A percentile compares a stretch with the other conserved stretches of the same genome.
Evolutionary conservation across 2,329 filamentous ascomycete genomes (phyloP).

Genomic region (Aureobasidium sp.): DNA sequence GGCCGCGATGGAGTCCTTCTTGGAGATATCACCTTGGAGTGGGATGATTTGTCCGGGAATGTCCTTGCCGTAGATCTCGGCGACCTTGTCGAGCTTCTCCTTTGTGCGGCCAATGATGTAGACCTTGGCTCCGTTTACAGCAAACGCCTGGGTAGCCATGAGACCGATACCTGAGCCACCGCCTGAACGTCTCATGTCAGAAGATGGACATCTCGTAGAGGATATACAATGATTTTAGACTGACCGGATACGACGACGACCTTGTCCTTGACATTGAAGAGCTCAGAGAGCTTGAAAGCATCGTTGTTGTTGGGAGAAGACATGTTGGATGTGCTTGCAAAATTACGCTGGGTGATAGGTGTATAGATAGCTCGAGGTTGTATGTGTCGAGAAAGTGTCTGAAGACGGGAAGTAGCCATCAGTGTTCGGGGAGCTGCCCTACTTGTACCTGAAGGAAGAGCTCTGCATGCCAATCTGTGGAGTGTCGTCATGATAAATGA

Average conservation of each 20-base stretch:
- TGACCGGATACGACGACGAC: constrained; percentile 37
- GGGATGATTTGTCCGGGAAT: constrained; percentile 42
- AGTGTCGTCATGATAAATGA: constrained; percentile 8
- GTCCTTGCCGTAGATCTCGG: constrained; percentile 36
- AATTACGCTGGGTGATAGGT: not conserved
- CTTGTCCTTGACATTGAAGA: constrained; percentile 35
- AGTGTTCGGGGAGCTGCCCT: not conserved
- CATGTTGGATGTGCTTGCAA: constrained; percentile 14
- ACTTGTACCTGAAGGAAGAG: not conserved
- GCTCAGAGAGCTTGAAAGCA: constrained; percentile 27
- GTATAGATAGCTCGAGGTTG: not conserved
- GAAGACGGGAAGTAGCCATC: constrained; percentile 1
- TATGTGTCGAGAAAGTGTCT: constrained; percentile 6
- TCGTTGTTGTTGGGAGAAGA: constrained; percentile 28
- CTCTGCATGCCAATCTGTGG: not conserved
- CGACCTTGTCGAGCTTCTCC: constrained; percentile 44
- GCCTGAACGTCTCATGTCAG: not conserved
- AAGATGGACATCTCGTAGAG: too few species aligned
- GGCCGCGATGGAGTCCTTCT: constrained; percentile 35
- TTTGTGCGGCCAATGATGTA: constrained; percentile 43
- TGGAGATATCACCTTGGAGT: constrained; percentile 37
- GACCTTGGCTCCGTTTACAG: constrained; percentile 35
- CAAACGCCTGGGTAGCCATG: constrained; percentile 37
- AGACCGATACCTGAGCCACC: constrained; percentile 43
- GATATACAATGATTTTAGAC: not conserved